A percentile compares a stretch with the other conserved stretches of the same genome.
Evolutionary conservation across 2,329 filamentous ascomycete species (phyloP).

Genomic region (Catunica adiposa): DNA sequence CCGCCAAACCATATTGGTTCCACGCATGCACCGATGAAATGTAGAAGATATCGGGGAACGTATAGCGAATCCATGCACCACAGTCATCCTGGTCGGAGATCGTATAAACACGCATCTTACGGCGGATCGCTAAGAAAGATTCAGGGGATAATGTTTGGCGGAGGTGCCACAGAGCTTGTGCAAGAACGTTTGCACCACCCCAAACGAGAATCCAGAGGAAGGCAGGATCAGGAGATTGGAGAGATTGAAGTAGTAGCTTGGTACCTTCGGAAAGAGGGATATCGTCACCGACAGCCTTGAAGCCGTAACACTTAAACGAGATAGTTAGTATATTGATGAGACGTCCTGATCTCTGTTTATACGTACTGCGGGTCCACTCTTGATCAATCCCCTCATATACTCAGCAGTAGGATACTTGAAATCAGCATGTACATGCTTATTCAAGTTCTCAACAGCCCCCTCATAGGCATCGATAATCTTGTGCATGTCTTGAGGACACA

Average conservation of each 20-base stretch:
- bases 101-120: conserved; percentile 33
- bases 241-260: conserved; percentile 24
- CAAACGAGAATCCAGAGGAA: conserved; percentile 36
- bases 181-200: conserved; percentile 37
- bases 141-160: conserved; percentile 6
- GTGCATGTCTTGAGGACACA: conserved; percentile 27
- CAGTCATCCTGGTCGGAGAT: conserved; percentile 45
- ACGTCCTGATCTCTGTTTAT: too few species aligned
- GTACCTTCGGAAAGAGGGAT: conserved; percentile 24
- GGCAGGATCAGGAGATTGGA: conserved; percentile 19
- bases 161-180: conserved; percentile 29
- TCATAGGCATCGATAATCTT: conserved; percentile 29
- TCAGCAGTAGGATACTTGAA: conserved; percentile 26
- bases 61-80: conserved; percentile 36
- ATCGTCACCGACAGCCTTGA: conserved; percentile 20
- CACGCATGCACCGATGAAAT: conserved; percentile 39
- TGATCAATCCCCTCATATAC: conserved; percentile 22
- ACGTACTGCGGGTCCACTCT: conserved; percentile 23
- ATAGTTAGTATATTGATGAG: too few species aligned
- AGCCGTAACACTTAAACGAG: conserved; percentile 20
- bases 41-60: conserved; percentile 38
- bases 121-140: conserved; percentile 19
- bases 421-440: conserved; percentile 29
- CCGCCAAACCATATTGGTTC: conserved; percentile 35
- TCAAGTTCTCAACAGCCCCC: conserved; percentile 30